Evolutionary conservation across 345 rosid genomes (phyloP).

Genomic region (Salix brachista): DNA sequence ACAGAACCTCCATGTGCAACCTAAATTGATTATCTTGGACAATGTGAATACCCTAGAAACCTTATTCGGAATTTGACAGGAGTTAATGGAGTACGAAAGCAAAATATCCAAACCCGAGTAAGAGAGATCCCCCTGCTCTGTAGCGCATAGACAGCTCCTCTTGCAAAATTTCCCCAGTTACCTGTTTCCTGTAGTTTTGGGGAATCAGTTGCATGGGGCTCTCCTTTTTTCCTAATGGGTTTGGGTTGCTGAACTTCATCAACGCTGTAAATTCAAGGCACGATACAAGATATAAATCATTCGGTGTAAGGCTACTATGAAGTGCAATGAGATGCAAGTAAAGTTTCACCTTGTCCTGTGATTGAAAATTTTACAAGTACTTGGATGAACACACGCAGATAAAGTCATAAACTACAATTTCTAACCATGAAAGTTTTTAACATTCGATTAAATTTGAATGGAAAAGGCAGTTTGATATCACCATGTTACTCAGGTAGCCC

Average conservation of each 20-base stretch:
- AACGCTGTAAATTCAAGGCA: slow-evolving; percentile 38
- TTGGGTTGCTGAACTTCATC: slow-evolving; percentile 60
- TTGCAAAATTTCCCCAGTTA: slow-evolving; percentile 83
- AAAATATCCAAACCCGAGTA: slow-evolving; percentile 46
- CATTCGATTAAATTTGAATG: too few relatives aligned
- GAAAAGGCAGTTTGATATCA: too few relatives aligned
- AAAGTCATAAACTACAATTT: too few relatives aligned
- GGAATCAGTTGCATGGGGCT: slow-evolving; percentile 27
- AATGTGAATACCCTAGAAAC: not conserved
- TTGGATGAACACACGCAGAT: not conserved
- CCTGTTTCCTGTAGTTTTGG: slow-evolving; percentile 37
- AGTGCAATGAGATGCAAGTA: slow-evolving; percentile 3
- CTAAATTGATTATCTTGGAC: not conserved
- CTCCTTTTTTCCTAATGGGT: slow-evolving; percentile 27
- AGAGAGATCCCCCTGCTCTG: slow-evolving; percentile 56
- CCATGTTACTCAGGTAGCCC: too few relatives aligned
- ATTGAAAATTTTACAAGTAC: not conserved
- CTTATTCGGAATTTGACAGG: not conserved
- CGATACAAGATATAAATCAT: not conserved
- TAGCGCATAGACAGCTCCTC: slow-evolving; percentile 82
- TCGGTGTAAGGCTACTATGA: not conserved
- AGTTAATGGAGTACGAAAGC: not conserved
- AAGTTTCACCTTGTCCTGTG: not conserved
- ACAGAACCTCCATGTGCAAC: not conserved
- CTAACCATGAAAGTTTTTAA: not conserved